phyloP scores from a whole-genome alignment of 345 rosid genomes.

The Citrus mangshanensis region DNA sequence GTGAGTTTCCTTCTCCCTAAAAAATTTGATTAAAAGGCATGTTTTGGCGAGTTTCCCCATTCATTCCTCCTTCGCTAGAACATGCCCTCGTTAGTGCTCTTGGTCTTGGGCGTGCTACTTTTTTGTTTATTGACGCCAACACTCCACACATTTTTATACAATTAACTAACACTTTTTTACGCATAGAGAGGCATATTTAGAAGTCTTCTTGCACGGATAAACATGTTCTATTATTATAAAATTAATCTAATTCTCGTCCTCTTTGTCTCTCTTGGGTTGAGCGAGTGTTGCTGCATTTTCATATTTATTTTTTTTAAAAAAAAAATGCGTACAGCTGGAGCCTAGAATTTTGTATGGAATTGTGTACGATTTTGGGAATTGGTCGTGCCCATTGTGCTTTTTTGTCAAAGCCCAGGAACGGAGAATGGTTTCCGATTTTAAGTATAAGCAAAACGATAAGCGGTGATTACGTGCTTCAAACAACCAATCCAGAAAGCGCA shows the following conservation, averaged over 20 bases:
- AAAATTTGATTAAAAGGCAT: background rate
- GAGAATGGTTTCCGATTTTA: background rate
- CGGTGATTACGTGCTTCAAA: background rate
- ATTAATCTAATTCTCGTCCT: background rate
- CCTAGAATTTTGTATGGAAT: background rate
- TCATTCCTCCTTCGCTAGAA: constrained; percentile 26
- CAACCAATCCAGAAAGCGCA: background rate
- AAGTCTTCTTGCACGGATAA: background rate
- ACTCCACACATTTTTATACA: background rate
- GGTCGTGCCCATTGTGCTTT: background rate
- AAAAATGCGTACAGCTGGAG: background rate
- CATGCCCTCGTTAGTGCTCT: constrained; percentile 14
- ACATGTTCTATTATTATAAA: background rate
- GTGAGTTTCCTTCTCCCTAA: no score
- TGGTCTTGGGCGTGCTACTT: constrained; percentile 11
- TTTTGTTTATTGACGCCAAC: background rate
- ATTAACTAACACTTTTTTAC: background rate
- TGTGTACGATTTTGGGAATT: background rate
- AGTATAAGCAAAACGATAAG: background rate
- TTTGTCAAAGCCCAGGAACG: background rate
- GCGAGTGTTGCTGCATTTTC: background rate
- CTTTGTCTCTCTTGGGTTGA: background rate
- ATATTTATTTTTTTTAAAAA: background rate
- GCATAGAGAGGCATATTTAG: background rate
- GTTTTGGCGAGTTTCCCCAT: constrained; percentile 24